A percentile compares a stretch with the other conserved stretches of the same genome.
These are phyloP conservation scores for Tilletia horrida DNA, from an alignment of 1,284 basidiomycete species.

Conservation along the genomic window DNA sequence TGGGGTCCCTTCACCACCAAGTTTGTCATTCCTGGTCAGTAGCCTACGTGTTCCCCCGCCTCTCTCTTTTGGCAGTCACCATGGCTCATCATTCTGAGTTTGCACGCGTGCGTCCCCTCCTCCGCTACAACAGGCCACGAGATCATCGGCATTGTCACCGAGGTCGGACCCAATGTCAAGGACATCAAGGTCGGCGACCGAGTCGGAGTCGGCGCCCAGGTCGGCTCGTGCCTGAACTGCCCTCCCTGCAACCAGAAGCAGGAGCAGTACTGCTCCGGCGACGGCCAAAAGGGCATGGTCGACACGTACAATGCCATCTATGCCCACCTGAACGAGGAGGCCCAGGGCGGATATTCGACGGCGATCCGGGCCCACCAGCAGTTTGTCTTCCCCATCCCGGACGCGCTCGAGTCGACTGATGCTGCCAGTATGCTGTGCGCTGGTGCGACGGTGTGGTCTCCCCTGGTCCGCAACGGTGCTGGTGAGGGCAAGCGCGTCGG, in stretches of 20 bases:
- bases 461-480: slow-evolving; percentile 64
- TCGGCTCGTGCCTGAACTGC: slow-evolving; percentile 62
- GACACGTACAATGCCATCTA: slow-evolving; percentile 59
- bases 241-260: slow-evolving; percentile 59
- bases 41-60: too few species aligned
- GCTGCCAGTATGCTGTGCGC: slow-evolving; percentile 63
- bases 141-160: slow-evolving; percentile 63
- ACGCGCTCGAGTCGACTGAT: slow-evolving; percentile 61
- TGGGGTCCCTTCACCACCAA: slow-evolving; percentile 47
- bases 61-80: too few species aligned
- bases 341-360: slow-evolving; percentile 66
- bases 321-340: slow-evolving; percentile 59
- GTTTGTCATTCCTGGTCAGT: slow-evolving; percentile 52
- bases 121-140: slow-evolving; percentile 60
- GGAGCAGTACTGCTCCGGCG: slow-evolving; percentile 44
- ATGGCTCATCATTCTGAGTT: too few species aligned
- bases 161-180: slow-evolving; percentile 58
- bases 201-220: slow-evolving; percentile 67
- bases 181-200: slow-evolving; percentile 65
- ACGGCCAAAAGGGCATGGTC: slow-evolving; percentile 51
- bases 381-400: slow-evolving; percentile 70
- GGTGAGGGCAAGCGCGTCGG: slow-evolving; percentile 68
- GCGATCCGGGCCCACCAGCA: slow-evolving; percentile 66
- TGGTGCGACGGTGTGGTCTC: slow-evolving; percentile 68
- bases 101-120: too few species aligned